Evolutionary conservation across 164 flowering plant genomes (phyloP).

Genomic region (Kalanchoe fedtschenkoi): DNA sequence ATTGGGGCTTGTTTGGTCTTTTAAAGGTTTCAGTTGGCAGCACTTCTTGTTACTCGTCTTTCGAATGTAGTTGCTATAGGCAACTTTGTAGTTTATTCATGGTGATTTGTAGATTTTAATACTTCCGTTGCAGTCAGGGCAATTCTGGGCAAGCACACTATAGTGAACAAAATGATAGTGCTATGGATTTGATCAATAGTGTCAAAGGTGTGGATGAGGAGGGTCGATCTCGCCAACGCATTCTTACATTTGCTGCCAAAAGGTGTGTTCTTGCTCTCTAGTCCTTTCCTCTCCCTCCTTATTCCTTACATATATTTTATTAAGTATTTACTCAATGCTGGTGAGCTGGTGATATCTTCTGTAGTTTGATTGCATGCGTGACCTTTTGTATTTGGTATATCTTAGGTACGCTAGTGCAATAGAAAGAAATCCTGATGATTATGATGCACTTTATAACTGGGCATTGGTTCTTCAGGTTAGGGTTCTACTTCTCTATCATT

Average conservation of each 20-base stretch:
- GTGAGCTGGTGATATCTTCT: not conserved
- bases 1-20: no score
- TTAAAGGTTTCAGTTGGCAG: no score
- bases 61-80: no score
- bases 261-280: conserved; percentile 30
- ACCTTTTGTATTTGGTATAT: not conserved
- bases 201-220: conserved; percentile 88
- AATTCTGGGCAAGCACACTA: conserved; percentile 28
- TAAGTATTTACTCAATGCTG: not conserved
- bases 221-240: conserved; percentile 89
- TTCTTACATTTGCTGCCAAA: conserved; percentile 91
- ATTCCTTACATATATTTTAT: no score
- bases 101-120: not conserved
- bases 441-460: conserved; percentile 98
- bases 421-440: conserved; percentile 81
- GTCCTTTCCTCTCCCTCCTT: conserved; percentile 1
- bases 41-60: no score
- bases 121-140: conserved; percentile 33
- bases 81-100: not conserved
- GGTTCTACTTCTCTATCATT: no score
- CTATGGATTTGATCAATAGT: conserved; percentile 84
- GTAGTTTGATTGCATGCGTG: not conserved
- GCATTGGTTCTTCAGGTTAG: conserved; percentile 97
- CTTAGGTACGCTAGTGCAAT: conserved; percentile 90
- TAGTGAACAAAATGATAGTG: conserved; percentile 44